Conservation (phyloP, 2,329 filamentous ascomycete genomes). For the Dichotomopilus funicola region DNA sequence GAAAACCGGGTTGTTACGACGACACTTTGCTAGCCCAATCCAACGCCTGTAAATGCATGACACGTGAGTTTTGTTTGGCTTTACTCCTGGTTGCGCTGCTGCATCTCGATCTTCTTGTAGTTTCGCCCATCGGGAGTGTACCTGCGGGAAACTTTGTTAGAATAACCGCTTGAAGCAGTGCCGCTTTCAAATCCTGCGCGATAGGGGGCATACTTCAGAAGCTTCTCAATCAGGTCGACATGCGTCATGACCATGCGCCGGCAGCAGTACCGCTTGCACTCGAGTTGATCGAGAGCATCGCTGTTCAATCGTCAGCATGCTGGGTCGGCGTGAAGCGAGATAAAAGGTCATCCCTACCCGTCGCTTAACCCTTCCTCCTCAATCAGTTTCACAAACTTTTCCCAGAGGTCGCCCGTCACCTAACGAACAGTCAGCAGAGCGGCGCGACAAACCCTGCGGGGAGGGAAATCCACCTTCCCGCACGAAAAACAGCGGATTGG, state of each 20-base stretch:
- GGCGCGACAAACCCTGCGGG: not conserved
- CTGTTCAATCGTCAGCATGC: slow-evolving; percentile 43
- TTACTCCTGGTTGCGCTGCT: slow-evolving; percentile 7
- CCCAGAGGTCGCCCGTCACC: slow-evolving; percentile 97
- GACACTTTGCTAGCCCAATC: slow-evolving; percentile 6
- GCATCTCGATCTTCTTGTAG: slow-evolving; percentile 51
- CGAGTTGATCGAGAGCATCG: slow-evolving; percentile 92
- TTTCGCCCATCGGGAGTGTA: slow-evolving; percentile 58
- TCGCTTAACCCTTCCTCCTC: slow-evolving; percentile 73
- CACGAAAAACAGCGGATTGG: slow-evolving; percentile 98
- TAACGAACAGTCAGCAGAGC: slow-evolving; percentile 36
- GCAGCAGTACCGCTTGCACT: slow-evolving; percentile 94
- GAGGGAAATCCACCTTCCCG: slow-evolving; percentile 67
- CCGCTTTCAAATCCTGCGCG: not conserved
- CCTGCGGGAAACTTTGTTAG: slow-evolving; percentile 30
- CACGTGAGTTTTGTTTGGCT: no score
- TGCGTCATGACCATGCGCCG: slow-evolving; percentile 99
- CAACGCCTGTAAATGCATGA: not conserved
- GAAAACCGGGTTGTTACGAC: not conserved
- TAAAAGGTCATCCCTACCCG: slow-evolving; percentile 36
- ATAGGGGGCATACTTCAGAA: slow-evolving; percentile 65
- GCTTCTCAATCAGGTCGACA: slow-evolving; percentile 97
- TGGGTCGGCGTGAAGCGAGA: no score
- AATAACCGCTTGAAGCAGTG: not conserved
- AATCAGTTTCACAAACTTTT: slow-evolving; percentile 84